Evolutionary conservation across 306 rosid species (phyloP), one percentile per base, ranked within the genome.

Genomic region (Acacia acuminata): DNA sequence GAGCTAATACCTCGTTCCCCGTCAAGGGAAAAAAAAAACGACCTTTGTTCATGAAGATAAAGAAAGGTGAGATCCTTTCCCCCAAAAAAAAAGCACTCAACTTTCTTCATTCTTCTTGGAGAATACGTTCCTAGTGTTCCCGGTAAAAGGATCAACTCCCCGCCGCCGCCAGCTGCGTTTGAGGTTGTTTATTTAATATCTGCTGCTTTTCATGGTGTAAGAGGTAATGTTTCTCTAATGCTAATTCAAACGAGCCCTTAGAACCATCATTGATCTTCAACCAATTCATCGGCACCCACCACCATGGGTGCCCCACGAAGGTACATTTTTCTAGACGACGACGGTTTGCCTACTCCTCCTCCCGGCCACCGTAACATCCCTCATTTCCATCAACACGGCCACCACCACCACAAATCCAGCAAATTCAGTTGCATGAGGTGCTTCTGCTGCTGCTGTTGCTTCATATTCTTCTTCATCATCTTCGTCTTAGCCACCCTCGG

Each of bases 391-490:
- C 10, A 68, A 24, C n/a, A 11, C 55, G n/a, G 5, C 25, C 14
- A 6, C 42, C 10, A 9, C 25, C 17, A 6, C 42, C 10, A 4
- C 22, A 30, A 8, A 27, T 56, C 86, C 4, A 19, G 73, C n/a
- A 36, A 69, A 20, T 32, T 47, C 55, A 19, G 71, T 20, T 82
- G 83, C 65, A 17, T 64, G 53, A 79, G 43, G 32, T 83, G 82
- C 84, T 51, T 76, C 20, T 84, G 83, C 42, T 84, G 83, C 67
- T 88, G 85, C 61, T 88, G 30, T 10, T 84, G 79, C 64, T 77
- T 69, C 82, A 17, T 88, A 48, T 69, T 82, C 83, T 38, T 86
- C 48, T 3, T 93, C 69, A 3, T 84, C 43, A 7, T 81, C 72
- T 2, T 88, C 72, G 0, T 78, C 17, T 17, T n/a, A 16, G 30